Evolutionary conservation across 176 grass and related monocot species (phyloP).

Genomic region (Tuctoria greenei): DNA sequence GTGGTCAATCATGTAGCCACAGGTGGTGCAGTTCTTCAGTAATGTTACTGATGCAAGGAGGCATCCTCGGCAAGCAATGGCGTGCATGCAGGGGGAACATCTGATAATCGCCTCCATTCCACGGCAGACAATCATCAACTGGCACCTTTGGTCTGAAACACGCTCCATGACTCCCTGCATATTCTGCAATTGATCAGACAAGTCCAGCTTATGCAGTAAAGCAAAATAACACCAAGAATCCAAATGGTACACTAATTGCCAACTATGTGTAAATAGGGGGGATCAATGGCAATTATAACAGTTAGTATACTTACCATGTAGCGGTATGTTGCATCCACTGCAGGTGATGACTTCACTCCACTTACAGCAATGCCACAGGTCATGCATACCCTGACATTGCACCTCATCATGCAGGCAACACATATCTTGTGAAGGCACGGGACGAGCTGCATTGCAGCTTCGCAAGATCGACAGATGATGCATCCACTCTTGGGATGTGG

Average conservation of each 20-base stretch:
- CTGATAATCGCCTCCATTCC: slow-evolving; percentile 46
- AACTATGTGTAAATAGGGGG: neutral
- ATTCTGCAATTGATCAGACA: slow-evolving; percentile 13
- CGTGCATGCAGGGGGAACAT: slow-evolving; percentile 60
- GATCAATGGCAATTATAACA: slow-evolving; percentile 2
- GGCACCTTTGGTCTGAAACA: slow-evolving; percentile 35
- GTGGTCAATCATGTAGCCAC: slow-evolving; percentile 48
- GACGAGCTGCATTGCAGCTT: slow-evolving; percentile 46
- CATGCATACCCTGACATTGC: slow-evolving; percentile 52
- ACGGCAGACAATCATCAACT: slow-evolving; percentile 55
- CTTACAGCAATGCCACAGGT: slow-evolving; percentile 46
- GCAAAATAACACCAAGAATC: neutral
- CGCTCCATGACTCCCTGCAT: slow-evolving; percentile 28
- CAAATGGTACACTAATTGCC: neutral
- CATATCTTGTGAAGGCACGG: slow-evolving; percentile 62
- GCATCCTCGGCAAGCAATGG: slow-evolving; percentile 56
- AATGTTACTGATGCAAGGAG: slow-evolving; percentile 43
- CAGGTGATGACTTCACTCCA: slow-evolving; percentile 49
- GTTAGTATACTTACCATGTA: slow-evolving; percentile 34
- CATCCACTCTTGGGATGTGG: slow-evolving; percentile 46
- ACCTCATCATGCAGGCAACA: slow-evolving; percentile 56
- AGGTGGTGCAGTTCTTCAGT: slow-evolving; percentile 52
- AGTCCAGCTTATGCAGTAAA: neutral
- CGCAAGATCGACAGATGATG: slow-evolving; percentile 54
- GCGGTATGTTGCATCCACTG: slow-evolving; percentile 32